phyloP scores from a whole-genome alignment of 2,329 filamentous ascomycete genomes.

The Arthroderma uncinatum region DNA sequence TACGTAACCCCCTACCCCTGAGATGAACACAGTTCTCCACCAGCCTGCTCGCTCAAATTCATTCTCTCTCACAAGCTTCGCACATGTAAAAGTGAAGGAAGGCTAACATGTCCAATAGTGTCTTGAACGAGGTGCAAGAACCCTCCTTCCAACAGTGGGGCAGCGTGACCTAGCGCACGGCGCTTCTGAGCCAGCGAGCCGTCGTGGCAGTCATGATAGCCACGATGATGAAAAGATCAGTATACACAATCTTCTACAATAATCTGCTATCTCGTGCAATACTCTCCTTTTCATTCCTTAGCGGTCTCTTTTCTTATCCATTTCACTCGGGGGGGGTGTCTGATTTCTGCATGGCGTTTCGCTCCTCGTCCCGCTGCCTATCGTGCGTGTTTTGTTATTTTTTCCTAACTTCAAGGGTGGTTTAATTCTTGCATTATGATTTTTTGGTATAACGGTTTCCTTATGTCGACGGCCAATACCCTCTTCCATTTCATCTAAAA shows the following conservation, averaged over 20 bases:
- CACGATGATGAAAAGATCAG: constrained; percentile 16
- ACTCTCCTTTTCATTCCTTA: not conserved
- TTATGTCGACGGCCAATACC: not conserved
- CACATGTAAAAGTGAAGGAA: not conserved
- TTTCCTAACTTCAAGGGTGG: not conserved
- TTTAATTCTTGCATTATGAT: not conserved
- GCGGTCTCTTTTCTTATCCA: not conserved
- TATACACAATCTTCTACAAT: constrained; percentile 13
- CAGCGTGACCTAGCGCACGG: constrained; percentile 9
- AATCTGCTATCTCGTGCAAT: not conserved
- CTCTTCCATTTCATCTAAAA: not conserved
- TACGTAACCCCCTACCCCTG: constrained; percentile 34
- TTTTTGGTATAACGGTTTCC: not conserved
- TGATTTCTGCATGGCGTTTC: constrained; percentile 1
- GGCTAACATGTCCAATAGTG: constrained; percentile 13
- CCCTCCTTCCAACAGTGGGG: constrained; percentile 14
- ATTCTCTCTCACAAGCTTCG: not conserved
- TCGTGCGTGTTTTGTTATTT: not conserved
- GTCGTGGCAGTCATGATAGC: constrained; percentile 15
- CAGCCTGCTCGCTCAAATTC: not conserved
- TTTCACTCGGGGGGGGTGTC: not conserved
- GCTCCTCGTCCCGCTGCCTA: not conserved
- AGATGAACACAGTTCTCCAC: not conserved
- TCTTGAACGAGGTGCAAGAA: constrained; percentile 17
- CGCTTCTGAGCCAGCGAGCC: constrained; percentile 8